Conservation (phyloP, 176 grass and related monocot genomes). For the Bothriochloa decipiens region DNA sequence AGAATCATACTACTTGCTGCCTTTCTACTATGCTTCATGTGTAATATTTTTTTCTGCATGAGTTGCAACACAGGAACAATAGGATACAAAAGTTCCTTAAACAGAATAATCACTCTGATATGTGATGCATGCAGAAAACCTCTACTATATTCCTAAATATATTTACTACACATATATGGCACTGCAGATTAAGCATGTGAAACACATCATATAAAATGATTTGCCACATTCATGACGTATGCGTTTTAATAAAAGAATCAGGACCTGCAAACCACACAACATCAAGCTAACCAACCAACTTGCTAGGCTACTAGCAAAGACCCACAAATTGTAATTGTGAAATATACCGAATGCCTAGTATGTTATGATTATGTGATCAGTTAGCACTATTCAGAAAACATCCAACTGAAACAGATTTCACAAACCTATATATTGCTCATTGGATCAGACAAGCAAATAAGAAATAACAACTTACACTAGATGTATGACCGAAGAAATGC, state of each 20-base stretch:
- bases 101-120: neutral
- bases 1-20: neutral
- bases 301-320: neutral
- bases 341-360: neutral
- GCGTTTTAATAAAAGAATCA: neutral
- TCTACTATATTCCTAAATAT: neutral
- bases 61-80: neutral
- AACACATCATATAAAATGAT: neutral
- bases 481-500: neutral
- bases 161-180: neutral
- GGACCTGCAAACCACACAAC: neutral
- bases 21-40: no score
- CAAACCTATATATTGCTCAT: neutral
- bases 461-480: neutral
- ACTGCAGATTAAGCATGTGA: neutral
- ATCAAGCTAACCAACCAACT: neutral
- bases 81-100: neutral
- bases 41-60: neutral
- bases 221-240: neutral
- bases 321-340: neutral
- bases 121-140: neutral
- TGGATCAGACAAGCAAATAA: neutral
- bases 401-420: neutral
- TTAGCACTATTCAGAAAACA: neutral
- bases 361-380: neutral